Percentiles rank a stretch among this genome's conserved stretches.
These are phyloP conservation scores for Clarkia xantiana DNA, from an alignment of 345 rosid genomes.

Conservation along the genomic window DNA sequence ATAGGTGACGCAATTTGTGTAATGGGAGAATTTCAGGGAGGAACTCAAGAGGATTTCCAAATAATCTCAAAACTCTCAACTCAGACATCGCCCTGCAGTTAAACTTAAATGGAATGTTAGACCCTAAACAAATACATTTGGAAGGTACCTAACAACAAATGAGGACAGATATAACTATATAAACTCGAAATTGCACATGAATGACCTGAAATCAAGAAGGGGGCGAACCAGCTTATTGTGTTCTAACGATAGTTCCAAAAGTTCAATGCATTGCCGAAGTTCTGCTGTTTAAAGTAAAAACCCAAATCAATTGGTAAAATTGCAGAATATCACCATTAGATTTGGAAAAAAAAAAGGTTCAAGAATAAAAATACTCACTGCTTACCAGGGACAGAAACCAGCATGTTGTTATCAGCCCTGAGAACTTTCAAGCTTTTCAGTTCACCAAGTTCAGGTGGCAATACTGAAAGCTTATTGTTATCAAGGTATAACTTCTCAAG, in stretches of 20 bases:
- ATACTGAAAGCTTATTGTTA: constrained; percentile 53
- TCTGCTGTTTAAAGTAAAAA: constrained; percentile 48
- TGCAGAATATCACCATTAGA: neutral
- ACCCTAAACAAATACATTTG: no score
- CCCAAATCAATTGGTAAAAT: constrained; percentile 12
- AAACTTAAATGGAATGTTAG: constrained; percentile 28
- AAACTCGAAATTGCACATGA: neutral
- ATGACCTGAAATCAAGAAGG: constrained; percentile 98
- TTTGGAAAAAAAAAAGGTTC: neutral
- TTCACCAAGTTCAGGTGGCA: constrained; percentile 90
- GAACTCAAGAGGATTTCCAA: constrained; percentile 94
- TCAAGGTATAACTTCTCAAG: constrained; percentile 88
- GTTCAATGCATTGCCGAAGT: constrained; percentile 70
- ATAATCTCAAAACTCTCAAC: constrained; percentile 67
- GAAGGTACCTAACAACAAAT: no score
- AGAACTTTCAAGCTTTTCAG: constrained; percentile 61
- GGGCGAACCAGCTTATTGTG: constrained; percentile 93
- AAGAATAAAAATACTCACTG: neutral
- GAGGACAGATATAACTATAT: no score
- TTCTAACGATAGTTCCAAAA: constrained; percentile 83
- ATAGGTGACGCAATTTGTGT: constrained; percentile 76
- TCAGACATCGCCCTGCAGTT: constrained; percentile 82
- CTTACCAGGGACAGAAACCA: constrained; percentile 92
- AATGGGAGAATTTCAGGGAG: constrained; percentile 94
- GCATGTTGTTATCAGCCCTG: constrained; percentile 59